phyloP scores from a whole-genome alignment of 192 early-diverging fungal genomes.

The Gamsiella multidivaricata region DNA sequence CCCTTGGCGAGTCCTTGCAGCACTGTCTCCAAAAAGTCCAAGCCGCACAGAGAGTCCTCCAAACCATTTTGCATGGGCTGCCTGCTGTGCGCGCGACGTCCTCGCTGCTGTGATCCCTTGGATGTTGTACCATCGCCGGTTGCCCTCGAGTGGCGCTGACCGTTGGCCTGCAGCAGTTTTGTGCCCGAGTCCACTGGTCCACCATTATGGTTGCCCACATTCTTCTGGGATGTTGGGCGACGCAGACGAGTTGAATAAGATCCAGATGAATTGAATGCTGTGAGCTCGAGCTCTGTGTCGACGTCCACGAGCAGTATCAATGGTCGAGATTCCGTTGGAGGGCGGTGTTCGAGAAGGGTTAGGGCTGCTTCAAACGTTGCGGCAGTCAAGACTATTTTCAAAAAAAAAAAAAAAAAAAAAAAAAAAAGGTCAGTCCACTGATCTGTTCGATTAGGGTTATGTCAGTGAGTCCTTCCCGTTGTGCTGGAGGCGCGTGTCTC shows the following conservation, averaged over 20 bases:
- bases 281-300: slow-evolving; percentile 18
- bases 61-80: background rate
- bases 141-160: slow-evolving; percentile 27
- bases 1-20: slow-evolving; percentile 42
- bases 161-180: slow-evolving; percentile 9
- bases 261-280: slow-evolving; percentile 9
- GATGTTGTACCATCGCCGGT: slow-evolving; percentile 19
- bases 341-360: slow-evolving; percentile 22
- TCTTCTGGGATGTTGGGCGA: slow-evolving; percentile 2
- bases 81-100: slow-evolving; percentile 14
- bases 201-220: slow-evolving; percentile 1
- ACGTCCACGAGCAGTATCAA: slow-evolving; percentile 49
- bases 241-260: slow-evolving; percentile 13
- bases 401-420: background rate
- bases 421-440: background rate
- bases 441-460: background rate
- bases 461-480: background rate
- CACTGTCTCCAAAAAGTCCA: slow-evolving; percentile 47
- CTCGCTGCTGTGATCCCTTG: slow-evolving; percentile 5
- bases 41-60: slow-evolving; percentile 18
- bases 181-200: background rate
- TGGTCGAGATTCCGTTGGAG: slow-evolving; percentile 33
- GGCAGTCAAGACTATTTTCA: slow-evolving; percentile 31
- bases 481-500: background rate
- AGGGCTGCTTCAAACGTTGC: slow-evolving; percentile 29